phyloP scores from a whole-genome alignment of 2,329 filamentous ascomycete genomes.

The Rhynchosporium agropyri region DNA sequence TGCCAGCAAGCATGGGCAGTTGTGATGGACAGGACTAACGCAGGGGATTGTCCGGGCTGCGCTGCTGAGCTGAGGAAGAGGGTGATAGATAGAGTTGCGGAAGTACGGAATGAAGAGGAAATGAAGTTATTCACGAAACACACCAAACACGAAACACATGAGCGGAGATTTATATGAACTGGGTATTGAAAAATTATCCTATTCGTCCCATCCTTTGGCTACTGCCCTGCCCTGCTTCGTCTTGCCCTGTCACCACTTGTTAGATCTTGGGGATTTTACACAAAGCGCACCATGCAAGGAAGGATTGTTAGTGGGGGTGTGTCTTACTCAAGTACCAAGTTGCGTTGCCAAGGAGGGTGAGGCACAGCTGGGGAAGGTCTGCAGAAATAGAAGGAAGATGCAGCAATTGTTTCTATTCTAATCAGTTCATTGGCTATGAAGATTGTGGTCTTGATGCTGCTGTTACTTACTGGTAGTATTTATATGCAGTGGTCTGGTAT shows the following conservation, averaged over 20 bases:
- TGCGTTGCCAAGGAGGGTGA: conserved; percentile 12
- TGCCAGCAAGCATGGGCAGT: not conserved
- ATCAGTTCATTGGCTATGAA: not conserved
- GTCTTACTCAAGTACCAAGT: not conserved
- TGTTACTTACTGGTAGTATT: no score
- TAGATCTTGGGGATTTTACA: not conserved
- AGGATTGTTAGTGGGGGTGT: not conserved
- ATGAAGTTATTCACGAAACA: conserved; percentile 20
- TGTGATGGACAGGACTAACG: conserved; percentile 9
- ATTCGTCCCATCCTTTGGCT: not conserved
- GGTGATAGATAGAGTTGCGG: not conserved
- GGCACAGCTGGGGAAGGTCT: conserved; percentile 3
- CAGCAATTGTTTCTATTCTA: no score
- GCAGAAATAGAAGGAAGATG: no score
- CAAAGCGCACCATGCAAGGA: not conserved
- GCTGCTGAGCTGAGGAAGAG: not conserved
- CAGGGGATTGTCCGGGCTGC: conserved; percentile 9
- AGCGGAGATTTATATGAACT: not conserved
- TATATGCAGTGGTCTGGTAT: conserved; percentile 6
- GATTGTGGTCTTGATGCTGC: not conserved
- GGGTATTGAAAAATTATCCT: not conserved
- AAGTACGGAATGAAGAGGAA: conserved; percentile 1
- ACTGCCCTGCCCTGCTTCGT: no score
- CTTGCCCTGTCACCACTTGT: no score
- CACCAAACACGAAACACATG: not conserved